phyloP scores from a whole-genome alignment of 2,329 filamentous ascomycete species.

The Clonostachys solani region DNA sequence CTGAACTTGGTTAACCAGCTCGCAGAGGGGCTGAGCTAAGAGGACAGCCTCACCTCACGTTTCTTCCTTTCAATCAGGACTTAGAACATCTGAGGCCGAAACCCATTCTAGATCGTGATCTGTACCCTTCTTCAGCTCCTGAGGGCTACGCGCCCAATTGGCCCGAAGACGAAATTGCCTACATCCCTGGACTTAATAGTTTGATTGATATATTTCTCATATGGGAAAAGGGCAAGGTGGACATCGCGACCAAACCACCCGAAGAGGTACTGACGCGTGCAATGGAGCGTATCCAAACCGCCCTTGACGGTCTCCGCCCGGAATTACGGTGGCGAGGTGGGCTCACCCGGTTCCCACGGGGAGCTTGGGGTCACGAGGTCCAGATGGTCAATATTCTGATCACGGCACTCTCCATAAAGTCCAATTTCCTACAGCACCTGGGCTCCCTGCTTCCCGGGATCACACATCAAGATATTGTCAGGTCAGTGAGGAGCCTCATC shows the following conservation, averaged over 20 bases:
- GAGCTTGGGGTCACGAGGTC: constrained; percentile 26
- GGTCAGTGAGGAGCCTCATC: not conserved
- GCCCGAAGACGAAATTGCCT: constrained; percentile 23
- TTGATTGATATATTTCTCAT: constrained; percentile 23
- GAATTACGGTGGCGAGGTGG: constrained; percentile 28
- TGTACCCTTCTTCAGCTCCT: constrained; percentile 11
- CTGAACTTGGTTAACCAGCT: not conserved
- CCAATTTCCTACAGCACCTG: constrained; percentile 26
- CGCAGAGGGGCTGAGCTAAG: not conserved
- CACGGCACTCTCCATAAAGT: constrained; percentile 27
- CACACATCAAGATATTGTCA: not conserved
- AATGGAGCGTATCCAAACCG: constrained; percentile 15
- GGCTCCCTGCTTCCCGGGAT: constrained; percentile 5
- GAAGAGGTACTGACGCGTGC: constrained; percentile 4
- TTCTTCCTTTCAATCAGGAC: not conserved
- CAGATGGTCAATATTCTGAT: constrained; percentile 29
- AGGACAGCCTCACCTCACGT: not conserved
- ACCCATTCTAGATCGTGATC: constrained; percentile 18
- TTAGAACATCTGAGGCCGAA: constrained; percentile 13
- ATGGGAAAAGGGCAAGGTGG: constrained; percentile 21
- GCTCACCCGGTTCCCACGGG: constrained; percentile 17
- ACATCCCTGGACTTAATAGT: constrained; percentile 24
- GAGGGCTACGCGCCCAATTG: constrained; percentile 10
- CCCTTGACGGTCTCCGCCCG: constrained; percentile 22
- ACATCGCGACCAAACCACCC: not conserved